Percentiles rank a stretch among this genome's conserved stretches.
Conservation (phyloP, 345 rosid genomes). For the Microthlaspi erraticum region DNA sequence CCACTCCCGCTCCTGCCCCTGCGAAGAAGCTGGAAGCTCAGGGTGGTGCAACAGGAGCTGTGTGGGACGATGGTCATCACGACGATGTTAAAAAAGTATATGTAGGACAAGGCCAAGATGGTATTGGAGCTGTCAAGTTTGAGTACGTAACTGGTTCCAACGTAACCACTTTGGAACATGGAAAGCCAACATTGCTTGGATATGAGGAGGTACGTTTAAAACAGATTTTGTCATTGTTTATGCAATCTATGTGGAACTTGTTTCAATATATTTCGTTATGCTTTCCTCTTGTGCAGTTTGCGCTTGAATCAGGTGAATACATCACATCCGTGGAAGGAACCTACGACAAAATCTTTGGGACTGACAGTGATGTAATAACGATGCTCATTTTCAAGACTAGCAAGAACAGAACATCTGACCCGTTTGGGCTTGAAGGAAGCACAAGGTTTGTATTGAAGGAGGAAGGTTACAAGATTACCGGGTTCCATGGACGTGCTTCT, state of each 20-base stretch:
- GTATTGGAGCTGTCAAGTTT: conserved; percentile 36
- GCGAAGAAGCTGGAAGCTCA: conserved; percentile 25
- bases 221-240: background rate
- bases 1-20: background rate
- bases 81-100: conserved; percentile 39
- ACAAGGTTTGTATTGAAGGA: background rate
- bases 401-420: conserved; percentile 34
- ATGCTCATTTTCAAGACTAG: conserved; percentile 40
- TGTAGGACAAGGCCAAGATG: conserved; percentile 38
- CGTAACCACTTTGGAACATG: conserved; percentile 18
- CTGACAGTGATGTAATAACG: conserved; percentile 15
- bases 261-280: no score
- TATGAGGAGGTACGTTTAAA: conserved; percentile 27
- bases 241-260: background rate
- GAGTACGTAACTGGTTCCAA: conserved; percentile 27
- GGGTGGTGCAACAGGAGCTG: conserved; percentile 23
- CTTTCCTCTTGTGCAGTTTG: conserved; percentile 18
- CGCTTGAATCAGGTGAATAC: conserved; percentile 45
- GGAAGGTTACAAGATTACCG: conserved; percentile 36
- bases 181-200: conserved; percentile 33
- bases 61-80: conserved; percentile 24
- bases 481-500: conserved; percentile 32
- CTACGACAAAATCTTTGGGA: conserved; percentile 26
- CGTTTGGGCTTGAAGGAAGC: conserved; percentile 38
- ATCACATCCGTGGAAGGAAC: conserved; percentile 31